A percentile compares a stretch with the other conserved stretches of the same genome.
These are phyloP conservation scores for Globisporangium solare DNA, from an alignment of 352 stramenopile species.

Conservation along the genomic window DNA sequence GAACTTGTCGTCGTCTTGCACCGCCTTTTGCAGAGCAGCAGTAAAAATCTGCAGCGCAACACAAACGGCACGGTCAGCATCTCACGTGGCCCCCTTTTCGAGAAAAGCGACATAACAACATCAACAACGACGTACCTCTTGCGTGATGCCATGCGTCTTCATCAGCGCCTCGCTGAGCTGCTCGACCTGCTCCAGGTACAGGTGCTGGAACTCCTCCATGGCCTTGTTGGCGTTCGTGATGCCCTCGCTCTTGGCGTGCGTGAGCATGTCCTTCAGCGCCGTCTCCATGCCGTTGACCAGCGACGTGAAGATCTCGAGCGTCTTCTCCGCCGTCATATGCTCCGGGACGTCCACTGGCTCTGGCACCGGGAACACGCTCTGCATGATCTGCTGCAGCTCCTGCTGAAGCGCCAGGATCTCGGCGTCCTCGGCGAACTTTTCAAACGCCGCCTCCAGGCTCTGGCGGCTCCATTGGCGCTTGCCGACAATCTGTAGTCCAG, in stretches of 20 bases:
- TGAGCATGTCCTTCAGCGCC: constrained; percentile 75
- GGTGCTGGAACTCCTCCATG: constrained; percentile 74
- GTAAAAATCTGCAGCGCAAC: constrained; percentile 44
- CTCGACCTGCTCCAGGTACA: constrained; percentile 73
- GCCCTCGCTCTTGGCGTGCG: constrained; percentile 57
- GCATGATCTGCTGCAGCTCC: constrained; percentile 67
- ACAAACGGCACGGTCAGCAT: background rate
- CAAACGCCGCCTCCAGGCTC: constrained; percentile 54
- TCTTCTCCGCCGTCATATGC: constrained; percentile 64
- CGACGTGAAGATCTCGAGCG: constrained; percentile 53
- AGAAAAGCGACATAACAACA: background rate
- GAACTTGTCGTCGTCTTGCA: constrained; percentile 59
- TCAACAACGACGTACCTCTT: constrained; percentile 30
- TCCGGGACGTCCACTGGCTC: constrained; percentile 55
- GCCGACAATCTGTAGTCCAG: constrained; percentile 31
- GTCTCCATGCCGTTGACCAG: constrained; percentile 74
- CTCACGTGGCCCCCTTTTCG: background rate
- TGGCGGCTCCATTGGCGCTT: constrained; percentile 58
- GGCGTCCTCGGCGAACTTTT: constrained; percentile 53
- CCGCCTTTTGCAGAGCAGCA: constrained; percentile 62
- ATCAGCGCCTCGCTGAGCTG: constrained; percentile 62
- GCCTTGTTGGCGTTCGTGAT: constrained; percentile 65
- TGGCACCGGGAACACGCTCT: constrained; percentile 54
- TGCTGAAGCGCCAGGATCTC: constrained; percentile 61
- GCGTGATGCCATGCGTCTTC: constrained; percentile 55